These are phyloP conservation scores for Ogataea glucozyma DNA, from an alignment of 805 yeast species.

Conservation along the genomic window DNA sequence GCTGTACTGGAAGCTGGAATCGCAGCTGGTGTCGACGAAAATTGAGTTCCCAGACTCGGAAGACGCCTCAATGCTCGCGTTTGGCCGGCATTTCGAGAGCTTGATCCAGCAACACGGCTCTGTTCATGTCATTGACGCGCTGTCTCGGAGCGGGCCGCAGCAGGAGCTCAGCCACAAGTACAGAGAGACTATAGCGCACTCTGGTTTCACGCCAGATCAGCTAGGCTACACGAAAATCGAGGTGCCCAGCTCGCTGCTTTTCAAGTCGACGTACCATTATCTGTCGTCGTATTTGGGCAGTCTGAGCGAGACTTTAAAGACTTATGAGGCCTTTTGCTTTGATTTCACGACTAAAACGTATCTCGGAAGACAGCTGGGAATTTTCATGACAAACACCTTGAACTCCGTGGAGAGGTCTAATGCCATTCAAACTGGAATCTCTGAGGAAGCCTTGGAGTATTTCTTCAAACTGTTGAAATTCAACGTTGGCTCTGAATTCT, in stretches of 20 bases:
- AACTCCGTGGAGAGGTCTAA: slow-evolving; percentile 53
- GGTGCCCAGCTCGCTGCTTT: slow-evolving; percentile 36
- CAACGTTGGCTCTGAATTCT: slow-evolving; percentile 33
- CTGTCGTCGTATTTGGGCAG: slow-evolving; percentile 22
- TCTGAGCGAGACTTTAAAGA: slow-evolving; percentile 36
- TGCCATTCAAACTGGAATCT: slow-evolving; percentile 45
- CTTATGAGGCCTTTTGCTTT: slow-evolving; percentile 48
- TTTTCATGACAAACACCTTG: slow-evolving; percentile 50
- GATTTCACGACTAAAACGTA: slow-evolving; percentile 38
- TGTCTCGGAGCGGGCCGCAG: slow-evolving; percentile 43
- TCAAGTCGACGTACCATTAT: slow-evolving; percentile 33
- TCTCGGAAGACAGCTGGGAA: slow-evolving; percentile 52
- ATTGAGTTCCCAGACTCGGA: slow-evolving; percentile 50
- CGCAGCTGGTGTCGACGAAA: slow-evolving; percentile 45
- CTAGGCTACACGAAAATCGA: slow-evolving; percentile 39
- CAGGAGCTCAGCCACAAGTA: slow-evolving; percentile 46
- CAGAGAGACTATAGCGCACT: slow-evolving; percentile 25
- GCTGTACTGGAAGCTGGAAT: slow-evolving; percentile 53
- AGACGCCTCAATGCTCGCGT: slow-evolving; percentile 56
- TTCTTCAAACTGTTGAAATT: slow-evolving; percentile 47
- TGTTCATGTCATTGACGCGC: slow-evolving; percentile 50
- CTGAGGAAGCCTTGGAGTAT: slow-evolving; percentile 49
- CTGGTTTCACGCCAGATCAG: slow-evolving; percentile 18
- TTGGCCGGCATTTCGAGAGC: slow-evolving; percentile 49
- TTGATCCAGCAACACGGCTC: slow-evolving; percentile 50